Base-by-base conservation (phyloP, 306 rosid genomes). In the Sophora flavescens region DNA sequence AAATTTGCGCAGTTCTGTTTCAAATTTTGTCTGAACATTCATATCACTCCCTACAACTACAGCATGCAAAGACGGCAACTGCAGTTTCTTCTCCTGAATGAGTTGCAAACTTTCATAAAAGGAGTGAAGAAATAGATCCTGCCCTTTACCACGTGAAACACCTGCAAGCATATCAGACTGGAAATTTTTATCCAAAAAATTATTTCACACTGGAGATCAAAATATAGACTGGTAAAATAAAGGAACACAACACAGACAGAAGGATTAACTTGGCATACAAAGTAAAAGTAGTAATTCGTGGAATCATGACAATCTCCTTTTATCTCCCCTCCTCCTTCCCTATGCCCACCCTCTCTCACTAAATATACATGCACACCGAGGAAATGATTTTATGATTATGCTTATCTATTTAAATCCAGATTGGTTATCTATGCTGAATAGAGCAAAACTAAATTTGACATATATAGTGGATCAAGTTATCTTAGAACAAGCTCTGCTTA, bases 141-240 rank as follows among this genome's bases (percentile, higher is more conserved):
- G 97, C 53, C 97, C 97, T 84, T 95, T 95, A 61, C 96, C 98
- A 15, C 96, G 92, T 18, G 98, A 95, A 74, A 92, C 97, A 85
- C 98, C 98, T 92, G 86, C 81, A 80, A 41, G 71, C 78, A 67
- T 45, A 63, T 45, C 62, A 77, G 67, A 63, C 35, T 26, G 13
- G 70, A 8, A 68, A 1, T 30, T 30, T 30, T 30, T 30, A 30
- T 30, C 32, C 32, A 30, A 30, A 30, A 30, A 30, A 2, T 1
- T 22, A 30, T 30, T 30, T 30, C 32, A 30, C 72, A 62, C 38
- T 22, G 12, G 68, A 8, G 72, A 47, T 85, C 70, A 85, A 67
- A 68, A 66, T 51, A 65, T 54, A 53, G 33, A 54, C 8, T 32
- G 33, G 59, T 54, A 80, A 13, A 65, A 35, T 35, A 35, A 35